Conservation (phyloP, 768 basidiomycete genomes). For the Lentinula lateritia region DNA sequence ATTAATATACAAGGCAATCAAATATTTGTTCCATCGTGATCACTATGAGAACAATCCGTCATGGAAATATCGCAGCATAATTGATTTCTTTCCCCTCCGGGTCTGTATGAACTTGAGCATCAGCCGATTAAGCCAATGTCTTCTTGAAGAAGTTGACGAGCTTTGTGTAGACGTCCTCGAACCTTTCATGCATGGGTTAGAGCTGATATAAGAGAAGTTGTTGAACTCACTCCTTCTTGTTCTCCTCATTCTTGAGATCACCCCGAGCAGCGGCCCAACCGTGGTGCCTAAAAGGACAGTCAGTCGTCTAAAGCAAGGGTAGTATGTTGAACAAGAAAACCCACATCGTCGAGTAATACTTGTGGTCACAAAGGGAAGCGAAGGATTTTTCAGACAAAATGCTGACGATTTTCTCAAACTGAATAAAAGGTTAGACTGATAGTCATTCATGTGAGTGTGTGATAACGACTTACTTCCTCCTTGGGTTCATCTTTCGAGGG, state of each 20-base stretch:
- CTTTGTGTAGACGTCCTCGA: slow-evolving; percentile 51
- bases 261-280: slow-evolving; percentile 63
- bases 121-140: slow-evolving; percentile 14
- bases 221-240: slow-evolving; percentile 44
- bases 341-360: slow-evolving; percentile 43
- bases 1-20: neutral
- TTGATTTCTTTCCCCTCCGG: neutral
- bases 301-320: neutral
- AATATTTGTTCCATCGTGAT: neutral
- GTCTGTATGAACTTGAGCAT: neutral
- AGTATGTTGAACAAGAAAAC: slow-evolving; percentile 6
- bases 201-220: neutral
- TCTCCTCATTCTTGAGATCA: slow-evolving; percentile 48
- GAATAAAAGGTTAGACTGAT: neutral
- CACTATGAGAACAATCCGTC: neutral
- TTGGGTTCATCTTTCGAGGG: slow-evolving; percentile 54
- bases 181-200: slow-evolving; percentile 19
- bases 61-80: neutral
- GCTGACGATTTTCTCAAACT: slow-evolving; percentile 48
- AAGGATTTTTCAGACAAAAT: slow-evolving; percentile 46
- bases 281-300: slow-evolving; percentile 37
- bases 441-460: neutral
- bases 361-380: slow-evolving; percentile 41
- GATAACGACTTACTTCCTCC: slow-evolving; percentile 37
- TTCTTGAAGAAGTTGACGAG: slow-evolving; percentile 44